Base-by-base conservation (phyloP, 352 stramenopile genomes). In the Phytophthora litchii region DNA sequence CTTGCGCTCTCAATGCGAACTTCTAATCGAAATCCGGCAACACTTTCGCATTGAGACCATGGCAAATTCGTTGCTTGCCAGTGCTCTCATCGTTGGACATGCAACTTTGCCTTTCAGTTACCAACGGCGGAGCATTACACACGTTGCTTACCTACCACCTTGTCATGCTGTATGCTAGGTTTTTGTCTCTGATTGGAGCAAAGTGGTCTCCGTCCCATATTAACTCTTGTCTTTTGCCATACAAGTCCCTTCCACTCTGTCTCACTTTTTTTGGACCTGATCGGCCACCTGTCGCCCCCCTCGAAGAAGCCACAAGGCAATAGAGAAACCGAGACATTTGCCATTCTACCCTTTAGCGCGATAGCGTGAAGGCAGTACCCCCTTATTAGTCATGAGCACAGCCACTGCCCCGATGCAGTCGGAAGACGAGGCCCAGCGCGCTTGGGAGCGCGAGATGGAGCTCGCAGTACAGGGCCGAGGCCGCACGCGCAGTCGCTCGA, bases 371-470 rank as follows among this genome's bases (percentile, higher is more conserved):
- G 45, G 42, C 27, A 63, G 52, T 53, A 59, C n/a, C 19, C 31
- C 19, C 47, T 62, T 50, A 41, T 19, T 40, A 13, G 25, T 19
- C 2, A 74, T 74, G 66, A 74, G 60, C 52, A 61, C 56, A 13
- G 52, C 37, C 19, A 60, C 60, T 19, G 48, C 54, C 23, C 23
- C 44, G 11, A 38, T 54, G 54, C 42, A 52, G 29, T 67, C 78
- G 10, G 76, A 80, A 11, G 70, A 64, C 14, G 76, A 80, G 8
- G 68, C 72, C 7, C 77, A 89, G 46, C 68, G 60, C 42, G 72
- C 64, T 23, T 95, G 86, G 86, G 86, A 95, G 60, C 64, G 60
- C 12, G 86, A 95, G 67, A 95, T 95, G 86, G 86, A 95, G 64
- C 72, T 72, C 25, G 77, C 80, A 12, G 83, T 95, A 19, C 69